A percentile compares a stretch with the other conserved stretches of the same genome.
These are phyloP conservation scores for Spergularia bocconei DNA, from an alignment of 148 eudicot species.

Conservation along the genomic window DNA sequence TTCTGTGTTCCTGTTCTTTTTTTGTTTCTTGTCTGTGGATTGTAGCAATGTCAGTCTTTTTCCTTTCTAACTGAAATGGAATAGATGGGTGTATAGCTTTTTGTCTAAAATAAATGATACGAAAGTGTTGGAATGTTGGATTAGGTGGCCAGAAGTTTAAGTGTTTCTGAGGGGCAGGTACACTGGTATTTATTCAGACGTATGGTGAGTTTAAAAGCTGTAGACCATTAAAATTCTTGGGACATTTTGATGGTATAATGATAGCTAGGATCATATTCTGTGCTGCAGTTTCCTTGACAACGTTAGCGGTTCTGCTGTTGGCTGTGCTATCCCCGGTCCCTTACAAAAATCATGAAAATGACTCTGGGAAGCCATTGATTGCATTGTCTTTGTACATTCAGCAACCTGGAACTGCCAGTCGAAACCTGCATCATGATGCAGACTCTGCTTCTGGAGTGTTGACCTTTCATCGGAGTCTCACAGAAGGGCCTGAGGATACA, in stretches of 20 bases:
- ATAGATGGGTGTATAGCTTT: too few species aligned
- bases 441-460: constrained; percentile 35
- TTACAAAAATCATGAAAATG: constrained; percentile 26
- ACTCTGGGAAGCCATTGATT: constrained; percentile 28
- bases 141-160: neutral
- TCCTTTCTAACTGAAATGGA: too few species aligned
- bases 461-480: constrained; percentile 54
- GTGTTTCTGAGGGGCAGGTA: constrained; percentile 7
- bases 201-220: neutral
- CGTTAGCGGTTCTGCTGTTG: constrained; percentile 52
- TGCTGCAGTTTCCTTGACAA: constrained; percentile 48
- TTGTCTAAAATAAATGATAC: too few species aligned
- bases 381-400: constrained; percentile 69
- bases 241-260: constrained; percentile 35
- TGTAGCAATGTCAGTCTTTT: too few species aligned
- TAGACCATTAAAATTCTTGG: neutral
- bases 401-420: constrained; percentile 34
- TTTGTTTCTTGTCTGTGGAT: too few species aligned
- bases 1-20: too few species aligned
- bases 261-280: constrained; percentile 55
- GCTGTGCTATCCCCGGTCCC: constrained; percentile 56
- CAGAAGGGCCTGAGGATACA: constrained; percentile 61
- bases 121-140: neutral
- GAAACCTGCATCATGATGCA: constrained; percentile 7
- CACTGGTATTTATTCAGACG: constrained; percentile 9